Conservation (phyloP, 495 filamentous ascomycete species). For the Ascodesmis nigricans region DNA sequence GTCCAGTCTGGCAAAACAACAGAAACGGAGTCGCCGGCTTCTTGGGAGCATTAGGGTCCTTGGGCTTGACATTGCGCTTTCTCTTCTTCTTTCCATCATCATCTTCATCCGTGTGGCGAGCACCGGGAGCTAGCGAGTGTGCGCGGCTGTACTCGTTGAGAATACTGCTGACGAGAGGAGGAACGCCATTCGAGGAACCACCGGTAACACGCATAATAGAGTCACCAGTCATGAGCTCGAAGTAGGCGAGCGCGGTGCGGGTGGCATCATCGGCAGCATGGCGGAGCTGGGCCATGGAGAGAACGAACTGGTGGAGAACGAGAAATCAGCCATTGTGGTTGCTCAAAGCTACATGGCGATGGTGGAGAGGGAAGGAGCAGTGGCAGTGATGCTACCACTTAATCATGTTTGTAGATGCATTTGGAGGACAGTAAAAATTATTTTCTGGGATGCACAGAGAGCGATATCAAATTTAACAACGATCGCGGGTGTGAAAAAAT, state of each 20-base stretch:
- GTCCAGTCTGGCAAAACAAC: conserved; percentile 69
- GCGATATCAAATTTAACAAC: too few relatives aligned
- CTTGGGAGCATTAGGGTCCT: conserved; percentile 85
- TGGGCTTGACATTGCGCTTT: conserved; percentile 25
- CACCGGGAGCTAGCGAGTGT: conserved; percentile 7
- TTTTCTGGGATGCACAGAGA: too few relatives aligned
- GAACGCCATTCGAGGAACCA: not conserved
- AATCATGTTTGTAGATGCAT: too few relatives aligned
- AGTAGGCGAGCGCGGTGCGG: conserved; percentile 13
- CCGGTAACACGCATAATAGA: not conserved
- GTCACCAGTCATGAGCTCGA: conserved; percentile 9
- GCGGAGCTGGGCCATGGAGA: conserved; percentile 17
- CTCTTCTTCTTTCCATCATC: conserved; percentile 32
- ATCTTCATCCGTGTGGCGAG: conserved; percentile 12
- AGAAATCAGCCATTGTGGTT: not conserved
- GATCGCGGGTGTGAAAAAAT: too few relatives aligned
- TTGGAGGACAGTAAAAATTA: too few relatives aligned
- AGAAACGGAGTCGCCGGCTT: conserved; percentile 85
- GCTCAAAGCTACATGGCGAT: too few relatives aligned
- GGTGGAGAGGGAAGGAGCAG: too few relatives aligned
- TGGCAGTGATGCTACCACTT: too few relatives aligned
- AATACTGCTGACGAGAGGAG: not conserved
- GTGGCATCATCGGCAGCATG: conserved; percentile 18
- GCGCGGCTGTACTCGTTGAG: conserved; percentile 4
- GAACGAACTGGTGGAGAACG: conserved; percentile 13